phyloP scores from a whole-genome alignment of 768 basidiomycete species.

The Porpolomopsis calyptriformis region DNA sequence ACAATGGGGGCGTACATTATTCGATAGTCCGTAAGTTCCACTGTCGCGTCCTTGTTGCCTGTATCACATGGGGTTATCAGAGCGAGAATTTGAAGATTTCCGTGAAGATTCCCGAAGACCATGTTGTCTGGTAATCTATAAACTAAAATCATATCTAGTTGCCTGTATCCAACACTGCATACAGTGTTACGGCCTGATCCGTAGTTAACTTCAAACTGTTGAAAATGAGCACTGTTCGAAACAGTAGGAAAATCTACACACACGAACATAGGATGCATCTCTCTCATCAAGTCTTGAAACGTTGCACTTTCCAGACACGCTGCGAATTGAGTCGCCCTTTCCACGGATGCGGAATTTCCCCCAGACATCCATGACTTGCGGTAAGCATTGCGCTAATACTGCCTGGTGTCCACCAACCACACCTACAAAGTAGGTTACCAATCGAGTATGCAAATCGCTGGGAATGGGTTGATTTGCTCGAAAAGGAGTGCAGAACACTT shows the following conservation, averaged over 20 bases:
- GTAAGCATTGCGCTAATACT: constrained; percentile 7
- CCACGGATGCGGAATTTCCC: constrained; percentile 18
- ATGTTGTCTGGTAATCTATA: constrained; percentile 4
- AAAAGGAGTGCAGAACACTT: constrained; percentile 12
- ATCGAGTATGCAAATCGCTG: constrained; percentile 3
- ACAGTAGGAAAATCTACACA: background rate
- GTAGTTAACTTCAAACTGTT: constrained; percentile 5
- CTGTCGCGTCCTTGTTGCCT: constrained; percentile 9
- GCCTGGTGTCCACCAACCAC: constrained; percentile 3
- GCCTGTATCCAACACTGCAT: constrained; percentile 7
- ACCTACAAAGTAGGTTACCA: constrained; percentile 13
- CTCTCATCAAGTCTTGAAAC: background rate
- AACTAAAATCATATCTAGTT: constrained; percentile 11
- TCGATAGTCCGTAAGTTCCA: constrained; percentile 2
- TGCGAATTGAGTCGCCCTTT: constrained; percentile 18
- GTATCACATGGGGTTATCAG: constrained; percentile 11
- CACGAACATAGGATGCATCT: constrained; percentile 2
- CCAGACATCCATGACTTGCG: constrained; percentile 13
- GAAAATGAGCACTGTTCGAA: background rate
- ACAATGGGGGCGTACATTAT: constrained; percentile 2
- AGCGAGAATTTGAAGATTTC: constrained; percentile 2
- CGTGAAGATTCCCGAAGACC: constrained; percentile 2
- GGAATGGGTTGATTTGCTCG: constrained; percentile 3
- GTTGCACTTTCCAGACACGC: background rate
- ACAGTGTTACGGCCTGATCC: background rate